Conservation (phyloP, 2,329 filamentous ascomycete species). For the Pseudogymnoascus sp. region DNA sequence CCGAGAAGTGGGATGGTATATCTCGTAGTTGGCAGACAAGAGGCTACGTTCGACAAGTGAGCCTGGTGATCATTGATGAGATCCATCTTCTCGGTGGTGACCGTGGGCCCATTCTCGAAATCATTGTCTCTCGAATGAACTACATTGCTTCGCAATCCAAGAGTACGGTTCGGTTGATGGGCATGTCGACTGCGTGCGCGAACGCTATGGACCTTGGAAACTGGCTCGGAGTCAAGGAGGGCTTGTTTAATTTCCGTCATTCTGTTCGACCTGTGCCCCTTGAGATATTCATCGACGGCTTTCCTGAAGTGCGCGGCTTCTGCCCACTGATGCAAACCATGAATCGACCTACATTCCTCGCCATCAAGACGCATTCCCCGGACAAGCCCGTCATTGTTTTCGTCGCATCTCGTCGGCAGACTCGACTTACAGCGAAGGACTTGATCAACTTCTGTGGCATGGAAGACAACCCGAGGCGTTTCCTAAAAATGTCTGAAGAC, state of each 20-base stretch:
- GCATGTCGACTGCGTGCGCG: slow-evolving; percentile 98
- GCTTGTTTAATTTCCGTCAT: slow-evolving; percentile 93
- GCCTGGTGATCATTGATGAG: slow-evolving; percentile 95
- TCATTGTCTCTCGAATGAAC: slow-evolving; percentile 92
- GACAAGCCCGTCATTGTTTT: slow-evolving; percentile 98
- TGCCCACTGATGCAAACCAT: slow-evolving; percentile 98
- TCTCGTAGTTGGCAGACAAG: slow-evolving; percentile 97
- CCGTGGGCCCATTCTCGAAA: slow-evolving; percentile 93
- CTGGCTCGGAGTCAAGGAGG: slow-evolving; percentile 95
- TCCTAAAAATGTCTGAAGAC: slow-evolving; percentile 90
- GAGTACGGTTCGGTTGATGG: slow-evolving; percentile 77
- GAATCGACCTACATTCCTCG: slow-evolving; percentile 94
- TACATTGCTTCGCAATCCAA: slow-evolving; percentile 95
- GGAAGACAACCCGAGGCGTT: slow-evolving; percentile 93
- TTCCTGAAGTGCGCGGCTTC: slow-evolving; percentile 90
- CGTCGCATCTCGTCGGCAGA: slow-evolving; percentile 90
- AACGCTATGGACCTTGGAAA: slow-evolving; percentile 92
- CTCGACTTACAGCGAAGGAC: slow-evolving; percentile 88
- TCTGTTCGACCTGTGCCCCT: slow-evolving; percentile 93
- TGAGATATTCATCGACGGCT: slow-evolving; percentile 95
- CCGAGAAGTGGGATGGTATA: slow-evolving; percentile 99
- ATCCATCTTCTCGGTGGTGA: slow-evolving; percentile 96
- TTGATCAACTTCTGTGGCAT: slow-evolving; percentile 96
- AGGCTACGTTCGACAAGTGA: slow-evolving; percentile 91
- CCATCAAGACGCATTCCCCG: slow-evolving; percentile 93